Conservation (phyloP, 1,284 basidiomycete species). For the Trametes polyzona region DNA sequence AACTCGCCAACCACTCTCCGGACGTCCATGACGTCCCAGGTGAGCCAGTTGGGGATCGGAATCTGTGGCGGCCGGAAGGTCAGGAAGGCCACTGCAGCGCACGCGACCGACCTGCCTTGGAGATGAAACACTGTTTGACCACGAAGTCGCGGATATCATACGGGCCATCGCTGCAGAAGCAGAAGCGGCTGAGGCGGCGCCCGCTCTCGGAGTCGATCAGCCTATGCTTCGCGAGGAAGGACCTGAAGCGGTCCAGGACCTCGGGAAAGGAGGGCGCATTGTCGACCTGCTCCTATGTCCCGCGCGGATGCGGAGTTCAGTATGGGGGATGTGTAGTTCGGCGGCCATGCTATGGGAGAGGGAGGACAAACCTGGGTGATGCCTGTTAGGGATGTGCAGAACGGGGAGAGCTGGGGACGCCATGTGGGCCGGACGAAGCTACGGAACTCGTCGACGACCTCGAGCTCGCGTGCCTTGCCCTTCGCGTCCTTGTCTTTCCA, state of each 20-base stretch:
- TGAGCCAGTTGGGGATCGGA: constrained; percentile 69
- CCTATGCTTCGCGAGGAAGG: constrained; percentile 71
- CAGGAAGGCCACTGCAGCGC: constrained; percentile 2
- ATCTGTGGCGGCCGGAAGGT: constrained; percentile 48
- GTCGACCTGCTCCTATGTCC: constrained; percentile 78
- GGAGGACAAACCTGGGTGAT: constrained; percentile 77
- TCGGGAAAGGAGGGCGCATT: constrained; percentile 75
- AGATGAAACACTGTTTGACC: constrained; percentile 87
- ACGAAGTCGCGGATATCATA: constrained; percentile 87
- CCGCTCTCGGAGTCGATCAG: constrained; percentile 64
- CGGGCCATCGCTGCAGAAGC: constrained; percentile 82
- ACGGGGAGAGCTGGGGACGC: constrained; percentile 79
- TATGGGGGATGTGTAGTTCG: neutral
- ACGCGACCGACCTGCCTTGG: constrained; percentile 52
- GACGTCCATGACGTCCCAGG: constrained; percentile 72
- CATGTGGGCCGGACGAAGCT: constrained; percentile 90
- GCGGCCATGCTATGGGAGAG: neutral
- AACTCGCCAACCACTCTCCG: constrained; percentile 59
- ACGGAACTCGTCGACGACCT: constrained; percentile 81
- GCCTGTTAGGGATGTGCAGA: constrained; percentile 88
- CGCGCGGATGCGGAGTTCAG: neutral
- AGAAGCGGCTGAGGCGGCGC: constrained; percentile 61
- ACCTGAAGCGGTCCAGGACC: constrained; percentile 65
- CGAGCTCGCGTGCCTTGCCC: constrained; percentile 59
- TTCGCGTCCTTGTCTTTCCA: constrained; percentile 72